phyloP scores from a whole-genome alignment of 768 basidiomycete species.

The Trametes cingulata region DNA sequence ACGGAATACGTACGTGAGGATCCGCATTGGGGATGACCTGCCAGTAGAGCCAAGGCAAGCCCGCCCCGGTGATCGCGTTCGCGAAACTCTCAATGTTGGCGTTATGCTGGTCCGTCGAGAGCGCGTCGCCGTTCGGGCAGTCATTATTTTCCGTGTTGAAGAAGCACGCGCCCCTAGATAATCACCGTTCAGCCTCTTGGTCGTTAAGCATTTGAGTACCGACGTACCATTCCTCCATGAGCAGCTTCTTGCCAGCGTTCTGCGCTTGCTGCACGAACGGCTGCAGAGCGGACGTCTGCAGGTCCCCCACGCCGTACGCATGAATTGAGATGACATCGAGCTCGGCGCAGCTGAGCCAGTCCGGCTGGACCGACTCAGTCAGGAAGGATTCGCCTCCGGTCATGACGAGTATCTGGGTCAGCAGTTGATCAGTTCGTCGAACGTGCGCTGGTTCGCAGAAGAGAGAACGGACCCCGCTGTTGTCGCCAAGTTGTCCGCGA shows the following conservation, averaged over 20 bases:
- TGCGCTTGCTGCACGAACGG: constrained; percentile 35
- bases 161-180: constrained; percentile 31
- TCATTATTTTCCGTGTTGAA: constrained; percentile 31
- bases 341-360: constrained; percentile 27
- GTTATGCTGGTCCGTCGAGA: constrained; percentile 33
- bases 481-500: constrained; percentile 23
- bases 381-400: constrained; percentile 35
- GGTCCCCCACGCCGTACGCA: constrained; percentile 37
- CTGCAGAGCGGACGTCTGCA: constrained; percentile 26
- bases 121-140: constrained; percentile 30
- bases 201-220: not conserved
- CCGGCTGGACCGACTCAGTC: constrained; percentile 31
- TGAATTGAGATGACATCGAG: constrained; percentile 42
- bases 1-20: constrained; percentile 32
- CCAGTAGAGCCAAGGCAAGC: constrained; percentile 43
- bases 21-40: constrained; percentile 39
- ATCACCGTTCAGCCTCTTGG: not conserved
- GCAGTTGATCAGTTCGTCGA: not conserved
- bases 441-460: not conserved
- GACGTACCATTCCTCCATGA: constrained; percentile 40
- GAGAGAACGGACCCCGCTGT: constrained; percentile 24
- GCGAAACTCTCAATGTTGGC: constrained; percentile 37
- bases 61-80: constrained; percentile 35
- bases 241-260: constrained; percentile 38
- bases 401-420: constrained; percentile 29